Base-by-base conservation (phyloP, 2,329 filamentous ascomycete genomes). In the Seiridium cupressi region DNA sequence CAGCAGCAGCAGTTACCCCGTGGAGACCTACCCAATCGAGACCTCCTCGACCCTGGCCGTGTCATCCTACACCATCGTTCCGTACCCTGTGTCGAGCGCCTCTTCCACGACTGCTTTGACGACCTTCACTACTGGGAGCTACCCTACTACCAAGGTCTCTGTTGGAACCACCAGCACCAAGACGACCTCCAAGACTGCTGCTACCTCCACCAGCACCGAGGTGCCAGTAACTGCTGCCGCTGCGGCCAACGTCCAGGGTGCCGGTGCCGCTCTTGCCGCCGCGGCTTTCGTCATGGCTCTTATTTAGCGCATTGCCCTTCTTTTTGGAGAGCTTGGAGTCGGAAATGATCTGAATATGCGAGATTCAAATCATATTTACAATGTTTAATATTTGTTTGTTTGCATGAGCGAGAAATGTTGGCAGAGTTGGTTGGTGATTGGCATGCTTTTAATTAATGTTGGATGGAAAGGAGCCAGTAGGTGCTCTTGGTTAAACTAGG, bases 161-260 rank as follows among this genome's bases (percentile, higher is more conserved):
- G 47, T 40, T 26, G 36, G 26, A 35, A 51, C 55, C n/a, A 55
- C 35, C 31, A 44, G 49, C 44, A 26, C 56, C n/a, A 40, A 31
- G 26, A 40, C 26, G n/a, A 57, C 55, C 42, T 44, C 40, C 26
- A 55, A 54, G 47, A 44, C 55, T 5, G n/a, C 34, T 8, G 34
- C 56, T 9, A 35, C 60, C 10, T 31, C 51, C 34, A 35, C 44
- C n/a, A 42, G 40, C 55, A 48, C 56, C 34, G n/a, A 38, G 36
- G n/a, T 36, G 2, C 44, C 47, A 18, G 56, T 58, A 35, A 58
- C 60, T n/a, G 55, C 55, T 44, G 60, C 34, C 51, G 57, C 60
- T 3, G 48, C 38, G 7, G 44, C 36, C 8, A 54, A 42, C 36
- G 55, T 47, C n/a, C 44, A 44, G n/a, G 51, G 60, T 5, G 49